Evolutionary conservation across 768 basidiomycete genomes (phyloP), one percentile per base, ranked within the genome.

Genomic region (Podaxis carcinomalis): DNA sequence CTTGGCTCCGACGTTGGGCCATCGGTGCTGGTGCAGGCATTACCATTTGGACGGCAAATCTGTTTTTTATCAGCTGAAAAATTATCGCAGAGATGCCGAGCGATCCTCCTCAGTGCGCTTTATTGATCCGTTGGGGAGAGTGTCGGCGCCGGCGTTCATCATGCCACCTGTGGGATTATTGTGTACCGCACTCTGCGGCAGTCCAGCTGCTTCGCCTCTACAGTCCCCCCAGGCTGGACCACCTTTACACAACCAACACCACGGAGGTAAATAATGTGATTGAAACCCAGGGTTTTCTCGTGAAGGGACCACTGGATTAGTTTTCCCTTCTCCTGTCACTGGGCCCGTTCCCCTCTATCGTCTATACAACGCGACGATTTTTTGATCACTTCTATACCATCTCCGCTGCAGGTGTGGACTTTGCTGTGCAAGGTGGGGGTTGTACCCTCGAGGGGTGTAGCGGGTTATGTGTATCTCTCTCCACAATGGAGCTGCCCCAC

Each of bases 321-420:
- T 44, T 44, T 44, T 44, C 42, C 42, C 42, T 6, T 44, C 16
- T n/a, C 2, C 42, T 14, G 6, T 1, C 19, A 19, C 42, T 6
- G 16, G 5, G 14, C 49, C 58, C 44, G 51, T 59, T n/a, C 64
- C 64, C 4, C 56, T 64, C 19, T 62, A 54, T 23, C 56, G 64
- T n/a, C 47, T 57, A 14, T 64, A 55, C 51, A 39, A 56, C 36
- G 50, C n/a, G 7, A 32, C 25, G 4, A 50, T 21, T n/a, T 16
- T 14, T 13, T n/a, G 57, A 62, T 28, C 64, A 65, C 44, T 59
- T 62, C 39, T 65, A 65, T 51, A 65, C 64, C 0, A 57, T 57
- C n/a, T 4, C 21, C 39, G 49, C 42, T 14, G 14, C 42, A 6
- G 42, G 42, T n/a, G 42, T 44, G 42, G 42, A 44, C 42, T 44